Conservation (phyloP, 345 rosid species). For the Garcia nutans region DNA sequence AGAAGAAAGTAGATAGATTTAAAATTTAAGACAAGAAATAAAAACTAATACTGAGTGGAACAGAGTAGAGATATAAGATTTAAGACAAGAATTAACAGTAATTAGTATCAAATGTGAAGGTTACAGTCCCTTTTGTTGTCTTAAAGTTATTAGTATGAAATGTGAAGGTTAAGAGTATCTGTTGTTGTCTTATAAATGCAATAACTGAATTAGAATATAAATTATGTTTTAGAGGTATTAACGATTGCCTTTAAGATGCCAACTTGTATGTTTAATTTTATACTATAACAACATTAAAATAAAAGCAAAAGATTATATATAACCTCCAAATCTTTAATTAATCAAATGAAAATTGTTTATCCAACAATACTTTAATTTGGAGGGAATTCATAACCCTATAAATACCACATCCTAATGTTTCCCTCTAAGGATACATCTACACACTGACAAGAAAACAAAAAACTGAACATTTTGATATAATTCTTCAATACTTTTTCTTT, state of each 20-base stretch:
- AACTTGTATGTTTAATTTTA: neutral
- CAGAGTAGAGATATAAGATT: too few species aligned
- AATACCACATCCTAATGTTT: neutral
- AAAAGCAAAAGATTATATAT: conserved; percentile 15
- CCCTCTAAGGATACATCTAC: conserved; percentile 1
- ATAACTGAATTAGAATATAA: too few species aligned
- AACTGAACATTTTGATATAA: neutral
- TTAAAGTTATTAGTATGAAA: too few species aligned
- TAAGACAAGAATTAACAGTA: too few species aligned
- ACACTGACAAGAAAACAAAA: neutral
- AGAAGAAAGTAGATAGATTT: too few species aligned
- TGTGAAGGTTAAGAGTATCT: too few species aligned
- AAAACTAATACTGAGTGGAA: neutral
- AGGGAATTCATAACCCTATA: conserved; percentile 6
- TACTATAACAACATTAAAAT: conserved; percentile 1
- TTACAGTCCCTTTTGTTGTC: too few species aligned
- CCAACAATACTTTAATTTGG: neutral
- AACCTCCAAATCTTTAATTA: conserved; percentile 16
- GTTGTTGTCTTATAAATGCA: too few species aligned
- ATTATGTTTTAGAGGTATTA: neutral
- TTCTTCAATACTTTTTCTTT: neutral
- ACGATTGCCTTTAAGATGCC: neutral
- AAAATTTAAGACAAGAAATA: too few species aligned
- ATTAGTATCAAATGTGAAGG: too few species aligned
- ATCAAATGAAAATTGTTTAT: neutral